These are phyloP conservation scores for Solanum megistacrolobum DNA, from an alignment of 257 asterid species.

Conservation along the genomic window DNA sequence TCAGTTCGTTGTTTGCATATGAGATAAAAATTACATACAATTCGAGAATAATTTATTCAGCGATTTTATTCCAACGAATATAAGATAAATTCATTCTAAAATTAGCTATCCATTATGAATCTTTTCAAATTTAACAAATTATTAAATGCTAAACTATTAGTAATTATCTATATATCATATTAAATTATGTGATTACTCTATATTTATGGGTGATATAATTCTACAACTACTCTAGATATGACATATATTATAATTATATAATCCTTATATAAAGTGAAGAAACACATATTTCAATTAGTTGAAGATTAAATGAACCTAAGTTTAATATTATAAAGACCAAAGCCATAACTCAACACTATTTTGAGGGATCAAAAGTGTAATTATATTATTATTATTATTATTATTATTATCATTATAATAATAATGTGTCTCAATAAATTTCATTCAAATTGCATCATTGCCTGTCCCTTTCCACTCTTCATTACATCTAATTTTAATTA, in stretches of 20 bases:
- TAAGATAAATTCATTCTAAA: background rate
- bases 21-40: too few relatives aligned
- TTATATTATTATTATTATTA: background rate
- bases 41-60: too few relatives aligned
- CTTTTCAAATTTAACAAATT: background rate
- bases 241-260: too few relatives aligned
- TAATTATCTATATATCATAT: background rate
- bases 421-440: background rate
- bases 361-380: background rate
- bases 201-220: background rate
- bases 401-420: too few relatives aligned
- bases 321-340: background rate
- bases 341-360: background rate
- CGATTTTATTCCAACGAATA: too few relatives aligned
- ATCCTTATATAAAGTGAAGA: background rate
- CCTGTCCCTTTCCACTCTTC: background rate
- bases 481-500: background rate
- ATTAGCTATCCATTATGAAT: too few relatives aligned
- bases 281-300: too few relatives aligned
- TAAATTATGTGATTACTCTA: background rate
- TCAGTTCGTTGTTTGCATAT: background rate
- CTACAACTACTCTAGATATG: background rate
- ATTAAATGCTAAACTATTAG: background rate
- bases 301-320: background rate
- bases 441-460: background rate